These are phyloP conservation scores for Leccinellum luteum DNA, from an alignment of 768 basidiomycete genomes.

Conservation along the genomic window DNA sequence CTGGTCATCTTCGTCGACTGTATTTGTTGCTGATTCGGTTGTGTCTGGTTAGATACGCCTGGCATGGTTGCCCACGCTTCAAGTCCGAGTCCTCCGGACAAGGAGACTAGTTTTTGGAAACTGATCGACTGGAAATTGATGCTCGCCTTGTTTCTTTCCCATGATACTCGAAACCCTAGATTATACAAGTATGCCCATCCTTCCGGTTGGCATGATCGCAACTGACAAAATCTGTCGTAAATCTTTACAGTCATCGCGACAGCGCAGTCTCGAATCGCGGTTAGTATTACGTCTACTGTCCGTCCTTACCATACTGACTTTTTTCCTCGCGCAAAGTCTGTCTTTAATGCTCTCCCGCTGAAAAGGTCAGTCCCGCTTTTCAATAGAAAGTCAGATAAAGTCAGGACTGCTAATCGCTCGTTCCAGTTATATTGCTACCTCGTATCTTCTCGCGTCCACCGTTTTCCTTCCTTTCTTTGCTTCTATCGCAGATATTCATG, in stretches of 20 bases:
- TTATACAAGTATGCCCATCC: slow-evolving; percentile 22
- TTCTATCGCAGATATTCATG: slow-evolving; percentile 48
- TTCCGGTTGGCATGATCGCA: background rate
- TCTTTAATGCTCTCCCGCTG: slow-evolving; percentile 28
- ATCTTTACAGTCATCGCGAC: slow-evolving; percentile 44
- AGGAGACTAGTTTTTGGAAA: slow-evolving; percentile 25
- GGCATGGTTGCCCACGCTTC: background rate
- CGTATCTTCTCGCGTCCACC: slow-evolving; percentile 49
- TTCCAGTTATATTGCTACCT: slow-evolving; percentile 46
- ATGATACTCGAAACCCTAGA: slow-evolving; percentile 39
- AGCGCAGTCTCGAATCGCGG: slow-evolving; percentile 50
- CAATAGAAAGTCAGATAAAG: background rate
- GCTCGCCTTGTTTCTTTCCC: slow-evolving; percentile 39
- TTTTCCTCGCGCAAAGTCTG: slow-evolving; percentile 14
- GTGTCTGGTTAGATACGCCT: background rate
- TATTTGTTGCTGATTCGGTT: background rate
- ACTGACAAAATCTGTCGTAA: background rate
- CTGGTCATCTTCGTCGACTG: background rate
- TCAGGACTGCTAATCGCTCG: background rate
- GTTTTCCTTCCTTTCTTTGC: slow-evolving; percentile 53
- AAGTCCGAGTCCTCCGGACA: background rate
- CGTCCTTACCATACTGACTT: background rate
- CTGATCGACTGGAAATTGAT: slow-evolving; percentile 30
- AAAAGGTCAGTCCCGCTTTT: slow-evolving; percentile 18
- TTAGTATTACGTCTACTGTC: slow-evolving; percentile 10